phyloP scores from a whole-genome alignment of 805 yeast genomes.

The Peterozyma toletana region DNA sequence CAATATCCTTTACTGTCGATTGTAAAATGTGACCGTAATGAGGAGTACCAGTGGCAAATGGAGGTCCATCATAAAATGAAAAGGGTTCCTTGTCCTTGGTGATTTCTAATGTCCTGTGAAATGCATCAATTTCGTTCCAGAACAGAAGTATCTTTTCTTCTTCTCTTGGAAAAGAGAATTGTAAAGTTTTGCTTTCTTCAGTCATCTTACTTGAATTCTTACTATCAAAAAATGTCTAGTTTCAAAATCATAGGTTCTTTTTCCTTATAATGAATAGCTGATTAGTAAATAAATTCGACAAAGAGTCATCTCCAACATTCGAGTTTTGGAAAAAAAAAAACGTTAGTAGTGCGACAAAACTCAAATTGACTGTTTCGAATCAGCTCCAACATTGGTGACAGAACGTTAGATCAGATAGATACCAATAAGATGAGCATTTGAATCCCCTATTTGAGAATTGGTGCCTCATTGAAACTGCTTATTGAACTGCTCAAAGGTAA shows the following conservation, averaged over 20 bases:
- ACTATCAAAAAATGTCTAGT: not conserved
- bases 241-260: too few relatives aligned
- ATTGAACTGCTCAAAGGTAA: too few relatives aligned
- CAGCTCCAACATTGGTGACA: not conserved
- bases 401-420: not conserved
- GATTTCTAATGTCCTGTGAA: constrained; percentile 75
- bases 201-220: constrained; percentile 14
- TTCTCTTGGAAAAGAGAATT: constrained; percentile 77
- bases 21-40: constrained; percentile 98
- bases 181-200: constrained; percentile 19
- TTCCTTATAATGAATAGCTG: too few relatives aligned
- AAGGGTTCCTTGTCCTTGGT: constrained; percentile 83
- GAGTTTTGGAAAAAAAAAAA: not conserved
- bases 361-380: not conserved
- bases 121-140: constrained; percentile 95
- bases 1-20: constrained; percentile 94
- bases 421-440: too few relatives aligned
- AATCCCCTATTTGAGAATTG: too few relatives aligned
- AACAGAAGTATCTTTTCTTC: constrained; percentile 74
- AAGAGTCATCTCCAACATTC: not conserved
- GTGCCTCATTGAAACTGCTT: too few relatives aligned
- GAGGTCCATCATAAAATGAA: constrained; percentile 97
- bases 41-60: constrained; percentile 99
- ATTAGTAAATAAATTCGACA: not conserved
- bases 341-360: not conserved